These are phyloP conservation scores for Peronospora destructor DNA, from an alignment of 352 stramenopile species.

Conservation along the genomic window DNA sequence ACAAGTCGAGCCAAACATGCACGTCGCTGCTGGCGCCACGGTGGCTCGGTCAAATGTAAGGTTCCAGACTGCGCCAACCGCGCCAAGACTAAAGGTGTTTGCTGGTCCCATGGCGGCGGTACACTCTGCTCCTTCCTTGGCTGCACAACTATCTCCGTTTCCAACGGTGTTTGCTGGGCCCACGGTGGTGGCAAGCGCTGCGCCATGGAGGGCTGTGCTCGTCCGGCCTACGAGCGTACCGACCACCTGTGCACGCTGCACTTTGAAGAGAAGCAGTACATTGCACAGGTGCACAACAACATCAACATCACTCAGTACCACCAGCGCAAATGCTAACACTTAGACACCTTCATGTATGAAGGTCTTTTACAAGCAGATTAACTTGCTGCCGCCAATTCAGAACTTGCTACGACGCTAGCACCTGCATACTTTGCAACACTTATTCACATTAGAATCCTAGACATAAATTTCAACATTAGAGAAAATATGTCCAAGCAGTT, in stretches of 20 bases:
- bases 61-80: conserved; percentile 43
- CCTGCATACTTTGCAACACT: conserved; percentile 15
- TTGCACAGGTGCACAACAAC: conserved; percentile 16
- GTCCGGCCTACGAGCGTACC: conserved; percentile 47
- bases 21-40: conserved; percentile 48
- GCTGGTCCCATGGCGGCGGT: conserved; percentile 54
- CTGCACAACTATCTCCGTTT: conserved; percentile 46
- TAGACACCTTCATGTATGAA: conserved; percentile 4
- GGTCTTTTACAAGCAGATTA: conserved; percentile 17
- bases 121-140: conserved; percentile 39
- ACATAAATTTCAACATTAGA: conserved; percentile 1
- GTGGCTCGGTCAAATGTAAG: conserved; percentile 57
- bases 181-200: conserved; percentile 85
- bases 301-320: conserved; percentile 20
- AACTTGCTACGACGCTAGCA: conserved; percentile 12
- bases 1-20: conserved; percentile 47
- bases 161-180: conserved; percentile 54
- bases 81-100: conserved; percentile 54
- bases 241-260: conserved; percentile 49
- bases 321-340: conserved; percentile 20
- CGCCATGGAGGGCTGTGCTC: conserved; percentile 49
- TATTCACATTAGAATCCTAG: conserved; percentile 6
- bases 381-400: conserved; percentile 19
- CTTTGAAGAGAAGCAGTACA: conserved; percentile 41
- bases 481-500: conserved; percentile 1